phyloP scores from a whole-genome alignment of 352 stramenopile genomes.

The Phytophthora kernoviae region DNA sequence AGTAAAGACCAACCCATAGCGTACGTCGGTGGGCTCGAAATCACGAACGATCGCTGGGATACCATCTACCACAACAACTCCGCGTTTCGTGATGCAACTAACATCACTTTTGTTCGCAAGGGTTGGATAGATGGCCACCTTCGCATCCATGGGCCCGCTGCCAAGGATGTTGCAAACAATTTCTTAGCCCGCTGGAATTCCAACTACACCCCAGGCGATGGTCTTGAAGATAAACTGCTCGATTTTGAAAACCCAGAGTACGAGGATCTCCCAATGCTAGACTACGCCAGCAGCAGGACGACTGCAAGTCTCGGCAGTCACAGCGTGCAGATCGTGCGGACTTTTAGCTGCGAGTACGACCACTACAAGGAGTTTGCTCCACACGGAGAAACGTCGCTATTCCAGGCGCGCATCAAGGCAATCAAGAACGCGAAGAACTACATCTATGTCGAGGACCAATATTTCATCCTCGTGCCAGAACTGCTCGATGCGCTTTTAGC shows the following conservation, averaged over 20 bases:
- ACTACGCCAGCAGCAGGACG: slow-evolving; percentile 12
- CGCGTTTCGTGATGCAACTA: slow-evolving; percentile 35
- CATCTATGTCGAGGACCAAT: slow-evolving; percentile 31
- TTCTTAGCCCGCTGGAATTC: slow-evolving; percentile 62
- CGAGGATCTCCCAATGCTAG: slow-evolving; percentile 11
- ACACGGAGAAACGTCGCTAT: slow-evolving; percentile 46
- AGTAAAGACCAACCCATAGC: slow-evolving; percentile 26
- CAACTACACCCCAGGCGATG: slow-evolving; percentile 22
- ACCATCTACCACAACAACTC: slow-evolving; percentile 52
- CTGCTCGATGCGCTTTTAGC: slow-evolving; percentile 45
- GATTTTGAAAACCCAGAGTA: slow-evolving; percentile 50
- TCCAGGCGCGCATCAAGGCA: slow-evolving; percentile 43
- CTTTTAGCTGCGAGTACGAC: slow-evolving; percentile 60
- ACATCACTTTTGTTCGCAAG: slow-evolving; percentile 36
- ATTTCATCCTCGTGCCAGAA: slow-evolving; percentile 43
- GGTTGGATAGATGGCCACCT: slow-evolving; percentile 58
- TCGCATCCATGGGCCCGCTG: slow-evolving; percentile 45
- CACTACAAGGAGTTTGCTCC: slow-evolving; percentile 57
- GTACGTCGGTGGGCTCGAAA: slow-evolving; percentile 57
- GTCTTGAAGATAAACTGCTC: slow-evolving; percentile 34
- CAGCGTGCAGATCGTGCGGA: slow-evolving; percentile 60
- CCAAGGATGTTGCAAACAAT: slow-evolving; percentile 51
- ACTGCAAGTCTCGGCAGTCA: slow-evolving; percentile 15
- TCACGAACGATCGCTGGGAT: slow-evolving; percentile 59
- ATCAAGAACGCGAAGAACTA: slow-evolving; percentile 51